These are phyloP conservation scores for Ophiosphaerella herpotricha DNA, from an alignment of 2,329 filamentous ascomycete genomes.

Conservation along the genomic window DNA sequence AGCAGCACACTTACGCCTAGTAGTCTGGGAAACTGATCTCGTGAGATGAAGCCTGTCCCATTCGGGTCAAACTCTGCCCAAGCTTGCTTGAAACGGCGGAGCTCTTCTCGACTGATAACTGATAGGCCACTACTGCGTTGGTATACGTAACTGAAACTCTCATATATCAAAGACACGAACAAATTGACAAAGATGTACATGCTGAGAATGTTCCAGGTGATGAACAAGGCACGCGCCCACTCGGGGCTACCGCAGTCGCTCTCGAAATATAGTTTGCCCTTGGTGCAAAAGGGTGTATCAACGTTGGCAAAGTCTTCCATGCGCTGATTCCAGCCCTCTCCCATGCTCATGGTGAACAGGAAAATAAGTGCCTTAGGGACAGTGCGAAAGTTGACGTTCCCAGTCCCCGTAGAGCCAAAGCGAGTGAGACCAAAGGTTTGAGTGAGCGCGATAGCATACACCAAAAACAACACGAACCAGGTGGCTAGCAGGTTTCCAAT, in stretches of 20 bases:
- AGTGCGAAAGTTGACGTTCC: conserved; percentile 88
- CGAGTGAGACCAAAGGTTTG: conserved; percentile 94
- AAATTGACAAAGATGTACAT: conserved; percentile 99
- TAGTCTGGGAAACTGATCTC: conserved; percentile 84
- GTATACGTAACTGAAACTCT: conserved; percentile 99
- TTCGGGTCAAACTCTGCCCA: conserved; percentile 95
- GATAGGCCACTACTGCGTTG: conserved; percentile 93
- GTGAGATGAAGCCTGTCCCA: conserved; percentile 88
- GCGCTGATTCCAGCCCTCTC: conserved; percentile 93
- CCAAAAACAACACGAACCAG: conserved; percentile 95
- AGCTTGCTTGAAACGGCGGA: conserved; percentile 95
- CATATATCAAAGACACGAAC: conserved; percentile 98
- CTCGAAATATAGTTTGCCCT: conserved; percentile 72
- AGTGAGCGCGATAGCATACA: conserved; percentile 94
- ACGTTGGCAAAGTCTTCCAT: conserved; percentile 95
- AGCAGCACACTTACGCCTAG: conserved; percentile 66
- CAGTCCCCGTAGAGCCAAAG: conserved; percentile 73
- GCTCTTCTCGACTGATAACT: conserved; percentile 88
- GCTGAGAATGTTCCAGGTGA: conserved; percentile 98
- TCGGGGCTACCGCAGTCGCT: conserved; percentile 90
- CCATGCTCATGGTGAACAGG: conserved; percentile 88
- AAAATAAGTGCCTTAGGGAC: conserved; percentile 93
- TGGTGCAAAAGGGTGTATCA: conserved; percentile 78
- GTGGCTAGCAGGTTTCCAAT: conserved; percentile 93
- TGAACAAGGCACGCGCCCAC: conserved; percentile 89